These are phyloP conservation scores for Gossypium armourianum DNA, from an alignment of 441 rosid genomes.

Conservation along the genomic window DNA sequence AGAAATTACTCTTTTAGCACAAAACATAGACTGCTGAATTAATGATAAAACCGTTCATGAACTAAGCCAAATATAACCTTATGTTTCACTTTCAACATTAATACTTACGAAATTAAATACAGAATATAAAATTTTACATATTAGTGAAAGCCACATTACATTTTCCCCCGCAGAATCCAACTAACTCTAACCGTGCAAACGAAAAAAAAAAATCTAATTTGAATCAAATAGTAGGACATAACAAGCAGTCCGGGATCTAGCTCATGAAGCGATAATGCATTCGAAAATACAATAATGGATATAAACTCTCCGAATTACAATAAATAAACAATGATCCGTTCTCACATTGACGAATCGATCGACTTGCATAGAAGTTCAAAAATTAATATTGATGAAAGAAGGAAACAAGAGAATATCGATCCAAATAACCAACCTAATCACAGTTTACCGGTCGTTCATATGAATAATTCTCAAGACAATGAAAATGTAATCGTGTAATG, in stretches of 20 bases:
- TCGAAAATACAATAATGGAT: background rate
- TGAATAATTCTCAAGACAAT: background rate
- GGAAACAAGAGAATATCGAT: conserved; percentile 4
- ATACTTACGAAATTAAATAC: background rate
- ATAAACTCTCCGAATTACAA: background rate
- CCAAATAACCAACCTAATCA: conserved; percentile 1
- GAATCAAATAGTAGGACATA: conserved; percentile 7
- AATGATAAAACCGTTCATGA: background rate
- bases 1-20: background rate
- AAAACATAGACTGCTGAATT: background rate
- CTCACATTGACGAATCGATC: conserved; percentile 13
- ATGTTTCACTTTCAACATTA: background rate
- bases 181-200: background rate
- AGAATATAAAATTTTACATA: background rate
- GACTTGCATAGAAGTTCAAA: conserved; percentile 13
- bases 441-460: conserved; percentile 10
- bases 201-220: background rate
- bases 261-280: background rate
- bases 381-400: background rate
- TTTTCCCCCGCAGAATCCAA: background rate
- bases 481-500: background rate
- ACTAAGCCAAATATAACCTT: background rate
- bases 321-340: conserved; percentile 10
- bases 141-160: background rate
- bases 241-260: conserved; percentile 20